Conservation (phyloP, 2,329 filamentous ascomycete species). For the Colletotrichum tropicale region DNA sequence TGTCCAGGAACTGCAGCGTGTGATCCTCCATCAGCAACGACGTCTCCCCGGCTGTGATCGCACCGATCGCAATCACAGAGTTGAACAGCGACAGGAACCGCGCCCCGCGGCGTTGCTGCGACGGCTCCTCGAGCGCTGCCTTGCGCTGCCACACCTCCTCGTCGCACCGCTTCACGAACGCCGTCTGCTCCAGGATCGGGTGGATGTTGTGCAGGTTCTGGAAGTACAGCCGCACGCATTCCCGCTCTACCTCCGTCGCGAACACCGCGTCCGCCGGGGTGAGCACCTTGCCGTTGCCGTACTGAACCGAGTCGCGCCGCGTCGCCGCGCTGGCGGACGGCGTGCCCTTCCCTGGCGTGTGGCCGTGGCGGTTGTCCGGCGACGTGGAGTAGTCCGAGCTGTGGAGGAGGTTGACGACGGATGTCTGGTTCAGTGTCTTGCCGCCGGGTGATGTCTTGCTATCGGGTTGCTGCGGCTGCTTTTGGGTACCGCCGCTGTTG, state of each 20-base stretch:
- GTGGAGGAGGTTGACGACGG: slow-evolving; percentile 23
- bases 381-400: slow-evolving; percentile 23
- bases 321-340: not conserved
- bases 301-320: not conserved
- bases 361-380: slow-evolving; percentile 1
- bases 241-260: slow-evolving; percentile 17
- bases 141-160: slow-evolving; percentile 17
- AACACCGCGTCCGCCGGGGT: not conserved
- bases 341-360: not conserved
- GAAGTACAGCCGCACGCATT: slow-evolving; percentile 26
- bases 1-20: slow-evolving; percentile 15
- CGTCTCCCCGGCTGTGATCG: slow-evolving; percentile 20
- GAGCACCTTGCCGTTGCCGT: not conserved
- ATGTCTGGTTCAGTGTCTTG: slow-evolving; percentile 4
- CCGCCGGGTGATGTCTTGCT: not conserved
- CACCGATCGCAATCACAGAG: slow-evolving; percentile 18
- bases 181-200: slow-evolving; percentile 21
- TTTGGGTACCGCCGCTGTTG: not conserved
- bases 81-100: slow-evolving; percentile 21
- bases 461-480: not conserved
- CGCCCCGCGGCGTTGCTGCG: not conserved
- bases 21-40: slow-evolving; percentile 19
- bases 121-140: not conserved
- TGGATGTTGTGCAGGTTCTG: slow-evolving; percentile 26
- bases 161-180: slow-evolving; percentile 20